These are phyloP conservation scores for Saccharomyces cerevisiae DNA, from an alignment of 805 yeast species.

Conservation along the genomic window DNA sequence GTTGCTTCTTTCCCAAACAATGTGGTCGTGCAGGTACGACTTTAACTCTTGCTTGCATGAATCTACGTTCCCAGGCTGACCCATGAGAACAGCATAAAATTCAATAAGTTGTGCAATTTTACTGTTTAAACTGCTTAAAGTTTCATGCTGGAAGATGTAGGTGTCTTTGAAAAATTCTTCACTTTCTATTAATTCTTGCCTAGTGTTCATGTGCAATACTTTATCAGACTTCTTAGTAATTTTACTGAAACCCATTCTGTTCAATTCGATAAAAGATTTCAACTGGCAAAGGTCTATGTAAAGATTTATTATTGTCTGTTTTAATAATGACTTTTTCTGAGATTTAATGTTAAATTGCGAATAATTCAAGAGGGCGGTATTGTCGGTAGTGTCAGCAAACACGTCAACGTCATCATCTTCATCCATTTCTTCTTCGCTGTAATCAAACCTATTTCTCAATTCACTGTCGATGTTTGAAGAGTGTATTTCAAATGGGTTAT, in stretches of 20 bases:
- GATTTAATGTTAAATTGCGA: conserved; percentile 41
- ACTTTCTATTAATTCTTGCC: conserved; percentile 39
- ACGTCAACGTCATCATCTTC: conserved; percentile 35
- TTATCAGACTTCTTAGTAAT: conserved; percentile 89
- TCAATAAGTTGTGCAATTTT: conserved; percentile 46
- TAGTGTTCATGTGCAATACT: conserved; percentile 49
- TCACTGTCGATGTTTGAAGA: not conserved
- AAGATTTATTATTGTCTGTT: conserved; percentile 51
- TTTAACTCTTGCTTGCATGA: conserved; percentile 47
- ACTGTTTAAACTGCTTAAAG: conserved; percentile 42
- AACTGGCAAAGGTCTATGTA: conserved; percentile 74
- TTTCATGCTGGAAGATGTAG: conserved; percentile 45
- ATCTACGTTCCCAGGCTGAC: conserved; percentile 30
- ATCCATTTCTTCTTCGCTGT: conserved; percentile 19
- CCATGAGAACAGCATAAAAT: conserved; percentile 43
- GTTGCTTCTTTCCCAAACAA: conserved; percentile 93
- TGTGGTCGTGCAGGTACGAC: conserved; percentile 71
- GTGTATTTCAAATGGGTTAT: not conserved
- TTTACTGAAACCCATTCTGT: conserved; percentile 78
- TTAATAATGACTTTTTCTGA: conserved; percentile 56
- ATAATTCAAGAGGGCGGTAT: conserved; percentile 44
- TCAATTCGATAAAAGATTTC: conserved; percentile 74
- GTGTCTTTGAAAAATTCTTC: conserved; percentile 39
- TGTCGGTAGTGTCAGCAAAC: conserved; percentile 32
- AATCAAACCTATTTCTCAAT: not conserved